Evolutionary conservation across 306 rosid species (phyloP).

Genomic region (Lathyrus aphaca): DNA sequence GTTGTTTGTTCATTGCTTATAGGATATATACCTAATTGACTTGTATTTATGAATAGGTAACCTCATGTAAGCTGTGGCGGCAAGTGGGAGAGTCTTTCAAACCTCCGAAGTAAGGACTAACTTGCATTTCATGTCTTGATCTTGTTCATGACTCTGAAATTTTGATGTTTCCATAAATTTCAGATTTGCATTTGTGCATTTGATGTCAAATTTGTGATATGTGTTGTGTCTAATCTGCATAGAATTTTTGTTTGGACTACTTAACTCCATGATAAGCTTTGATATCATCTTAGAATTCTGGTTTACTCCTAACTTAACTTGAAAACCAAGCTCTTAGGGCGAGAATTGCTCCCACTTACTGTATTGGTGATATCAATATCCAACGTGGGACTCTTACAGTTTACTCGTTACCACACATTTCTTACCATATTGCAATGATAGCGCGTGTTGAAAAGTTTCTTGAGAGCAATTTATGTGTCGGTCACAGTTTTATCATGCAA

Average conservation of each 20-base stretch:
- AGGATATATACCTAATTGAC: slow-evolving; percentile 35
- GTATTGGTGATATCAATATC: neutral
- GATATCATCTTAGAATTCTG: neutral
- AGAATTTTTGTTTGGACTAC: neutral
- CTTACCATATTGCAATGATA: slow-evolving; percentile 12
- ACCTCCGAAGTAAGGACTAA: slow-evolving; percentile 88
- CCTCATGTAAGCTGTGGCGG: slow-evolving; percentile 94
- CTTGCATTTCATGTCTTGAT: slow-evolving; percentile 27
- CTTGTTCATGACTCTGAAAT: slow-evolving; percentile 24
- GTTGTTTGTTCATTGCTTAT: slow-evolving; percentile 38
- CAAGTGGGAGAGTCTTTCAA: slow-evolving; percentile 99
- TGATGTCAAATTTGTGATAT: slow-evolving; percentile 20
- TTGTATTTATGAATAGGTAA: slow-evolving; percentile 67
- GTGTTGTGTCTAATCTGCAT: neutral
- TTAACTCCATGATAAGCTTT: slow-evolving; percentile 16
- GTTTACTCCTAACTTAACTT: neutral
- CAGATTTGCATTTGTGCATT: slow-evolving; percentile 13
- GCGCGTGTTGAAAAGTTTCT: slow-evolving; percentile 18
- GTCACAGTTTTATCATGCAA: neutral
- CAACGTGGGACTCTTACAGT: neutral
- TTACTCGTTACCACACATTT: neutral
- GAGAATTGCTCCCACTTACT: neutral
- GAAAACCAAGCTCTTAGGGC: neutral
- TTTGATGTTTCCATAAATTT: slow-evolving; percentile 18
- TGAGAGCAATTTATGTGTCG: slow-evolving; percentile 16